Evolutionary conservation across 495 filamentous ascomycete species (phyloP).

Genomic region (Penicillium ucsense): DNA sequence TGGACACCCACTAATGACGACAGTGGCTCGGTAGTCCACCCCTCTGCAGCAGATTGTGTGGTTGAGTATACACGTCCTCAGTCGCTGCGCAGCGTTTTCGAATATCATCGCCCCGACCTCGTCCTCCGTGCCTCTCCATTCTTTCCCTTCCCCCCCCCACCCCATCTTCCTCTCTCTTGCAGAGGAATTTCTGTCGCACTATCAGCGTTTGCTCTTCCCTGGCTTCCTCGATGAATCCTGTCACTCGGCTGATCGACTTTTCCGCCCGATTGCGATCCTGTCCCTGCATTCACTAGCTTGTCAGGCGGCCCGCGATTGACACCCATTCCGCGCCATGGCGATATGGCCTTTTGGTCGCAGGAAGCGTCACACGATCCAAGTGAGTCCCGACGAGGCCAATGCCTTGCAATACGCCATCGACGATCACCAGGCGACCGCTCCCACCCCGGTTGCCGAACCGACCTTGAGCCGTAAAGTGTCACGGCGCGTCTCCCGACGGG

Average conservation of each 20-base stretch:
- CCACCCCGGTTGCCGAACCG: constrained; percentile 8
- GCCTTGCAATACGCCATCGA: constrained; percentile 16
- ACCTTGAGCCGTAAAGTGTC: constrained; percentile 32
- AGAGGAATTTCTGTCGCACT: not conserved
- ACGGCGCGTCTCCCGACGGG: constrained; percentile 32
- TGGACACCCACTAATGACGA: constrained; percentile 13
- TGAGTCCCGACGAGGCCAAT: constrained; percentile 26
- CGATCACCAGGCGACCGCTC: constrained; percentile 15
- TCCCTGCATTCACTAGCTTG: constrained; percentile 29
- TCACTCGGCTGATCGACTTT: constrained; percentile 12
- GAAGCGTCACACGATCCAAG: constrained; percentile 41
- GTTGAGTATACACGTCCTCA: not conserved
- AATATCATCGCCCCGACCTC: too few species aligned
- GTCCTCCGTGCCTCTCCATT: not conserved
- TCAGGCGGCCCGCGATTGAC: constrained; percentile 27
- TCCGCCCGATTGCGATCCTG: not conserved
- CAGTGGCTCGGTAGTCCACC: constrained; percentile 6
- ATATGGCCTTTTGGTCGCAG: constrained; percentile 73
- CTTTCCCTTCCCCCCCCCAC: not conserved
- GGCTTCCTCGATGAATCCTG: constrained; percentile 28
- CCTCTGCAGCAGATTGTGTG: not conserved
- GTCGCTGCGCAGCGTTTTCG: too few species aligned
- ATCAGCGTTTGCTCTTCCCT: not conserved
- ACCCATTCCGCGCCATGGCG: constrained; percentile 44
- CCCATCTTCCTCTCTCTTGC: not conserved